Base-by-base conservation (phyloP, 1,139 yeast genomes). In the Saccharomyces uvarum region DNA sequence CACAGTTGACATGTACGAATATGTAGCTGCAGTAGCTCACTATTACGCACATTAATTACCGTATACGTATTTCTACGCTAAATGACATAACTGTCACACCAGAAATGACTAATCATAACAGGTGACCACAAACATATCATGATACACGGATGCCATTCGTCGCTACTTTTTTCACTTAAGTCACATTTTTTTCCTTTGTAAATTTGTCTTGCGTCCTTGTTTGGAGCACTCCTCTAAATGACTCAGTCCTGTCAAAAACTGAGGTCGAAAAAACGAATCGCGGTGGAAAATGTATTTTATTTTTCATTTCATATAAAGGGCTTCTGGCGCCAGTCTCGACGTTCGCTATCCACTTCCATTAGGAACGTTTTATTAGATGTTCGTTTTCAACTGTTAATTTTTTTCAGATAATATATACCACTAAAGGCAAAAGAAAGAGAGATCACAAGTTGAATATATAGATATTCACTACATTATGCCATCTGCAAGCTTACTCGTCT, bases 401-500 rank as follows among this genome's bases (percentile, higher is more conserved):
- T 16, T 14, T 38, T 16, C 11, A 19, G 11, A 38, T 2, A 13
- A 11, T 19, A 11, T 9, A 19, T 16, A 38, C 44, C 44, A 38
- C 24, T 38, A 16, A 38, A 38, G 44, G 44, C 44, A 38, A 38
- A 38, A 38, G 44, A 38, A 38, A 38, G 44, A 38, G 44, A 38
- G 44, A 38, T 38, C 44, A 9, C 21, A 19, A 19, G n/a, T 28
- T 16, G 19, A 21, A 47, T 8, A 21, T 47, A 47, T 24, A 24
- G 26, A 24, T 11, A 9, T 11, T 24, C 11, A 14, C 46, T 16
- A 19, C 44, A 48, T 13, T 14, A 63, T 63, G 66, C 63, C 66
- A 48, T 61, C 65, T 50, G 56, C 64, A 33, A 61, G 63, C 48
- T 56, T 66, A 47, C 56, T 66, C 28, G 59, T 59, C 42, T 60